A percentile compares a stretch with the other conserved stretches of the same genome.
Conservation (phyloP, 2,329 filamentous ascomycete species). For the Lomentospora prolificans region DNA sequence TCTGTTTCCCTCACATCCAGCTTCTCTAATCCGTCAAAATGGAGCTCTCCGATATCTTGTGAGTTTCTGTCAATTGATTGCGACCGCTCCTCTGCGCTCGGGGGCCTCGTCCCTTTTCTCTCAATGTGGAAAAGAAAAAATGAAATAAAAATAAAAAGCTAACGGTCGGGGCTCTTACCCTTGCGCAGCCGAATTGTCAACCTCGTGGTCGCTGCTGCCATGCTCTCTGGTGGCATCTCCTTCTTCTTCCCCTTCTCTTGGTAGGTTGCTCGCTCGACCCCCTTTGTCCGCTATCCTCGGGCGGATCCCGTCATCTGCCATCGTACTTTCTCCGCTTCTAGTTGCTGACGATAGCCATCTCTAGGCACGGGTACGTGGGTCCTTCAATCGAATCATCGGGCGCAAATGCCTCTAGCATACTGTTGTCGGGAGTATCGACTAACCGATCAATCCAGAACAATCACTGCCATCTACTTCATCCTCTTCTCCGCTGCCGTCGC, state of each 20-base stretch:
- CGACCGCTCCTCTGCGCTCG: background rate
- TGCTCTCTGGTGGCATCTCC: slow-evolving; percentile 73
- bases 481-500: slow-evolving; percentile 76
- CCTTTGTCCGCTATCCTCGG: background rate
- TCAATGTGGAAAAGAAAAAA: background rate
- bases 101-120: background rate
- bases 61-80: slow-evolving; percentile 30
- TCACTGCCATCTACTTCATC: slow-evolving; percentile 81
- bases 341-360: background rate
- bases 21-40: slow-evolving; percentile 37
- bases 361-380: background rate
- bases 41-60: slow-evolving; percentile 93
- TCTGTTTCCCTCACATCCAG: too few relatives aligned
- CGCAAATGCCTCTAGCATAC: too few relatives aligned
- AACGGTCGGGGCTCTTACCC: background rate
- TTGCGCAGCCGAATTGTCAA: slow-evolving; percentile 81
- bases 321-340: background rate
- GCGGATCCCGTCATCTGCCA: background rate
- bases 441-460: slow-evolving; percentile 6
- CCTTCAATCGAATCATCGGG: background rate
- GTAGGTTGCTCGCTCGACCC: slow-evolving; percentile 33
- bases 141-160: too few relatives aligned
- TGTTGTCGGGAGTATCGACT: background rate
- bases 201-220: slow-evolving; percentile 75
- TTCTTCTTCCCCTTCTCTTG: slow-evolving; percentile 56